These are phyloP conservation scores for Exophiala phaeomuriformis DNA, from an alignment of 2,329 filamentous ascomycete genomes.

Conservation along the genomic window DNA sequence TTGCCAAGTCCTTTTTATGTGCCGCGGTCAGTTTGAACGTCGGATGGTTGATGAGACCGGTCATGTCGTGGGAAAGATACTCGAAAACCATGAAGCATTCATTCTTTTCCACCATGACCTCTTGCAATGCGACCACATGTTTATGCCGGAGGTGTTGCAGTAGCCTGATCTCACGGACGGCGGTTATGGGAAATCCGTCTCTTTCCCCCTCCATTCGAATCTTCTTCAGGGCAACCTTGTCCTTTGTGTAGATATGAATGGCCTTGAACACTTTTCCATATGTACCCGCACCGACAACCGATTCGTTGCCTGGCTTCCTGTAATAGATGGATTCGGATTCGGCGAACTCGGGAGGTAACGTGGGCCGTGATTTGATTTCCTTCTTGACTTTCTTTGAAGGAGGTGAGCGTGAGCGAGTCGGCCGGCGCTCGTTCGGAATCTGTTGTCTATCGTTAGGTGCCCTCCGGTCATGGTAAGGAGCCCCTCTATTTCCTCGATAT, in stretches of 20 bases:
- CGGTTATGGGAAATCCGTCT: slow-evolving; percentile 85
- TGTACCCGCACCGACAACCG: slow-evolving; percentile 88
- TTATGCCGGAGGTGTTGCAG: slow-evolving; percentile 76
- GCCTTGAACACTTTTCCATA: slow-evolving; percentile 95
- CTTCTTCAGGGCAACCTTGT: slow-evolving; percentile 76
- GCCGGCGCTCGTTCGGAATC: slow-evolving; percentile 40
- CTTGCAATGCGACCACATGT: slow-evolving; percentile 75
- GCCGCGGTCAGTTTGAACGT: slow-evolving; percentile 75
- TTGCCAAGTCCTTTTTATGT: slow-evolving; percentile 88
- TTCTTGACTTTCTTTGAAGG: slow-evolving; percentile 61
- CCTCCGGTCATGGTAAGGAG: slow-evolving; percentile 33
- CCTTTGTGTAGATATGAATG: slow-evolving; percentile 83
- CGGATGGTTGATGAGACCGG: slow-evolving; percentile 88
- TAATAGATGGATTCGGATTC: slow-evolving; percentile 85
- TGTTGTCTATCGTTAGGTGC: slow-evolving; percentile 32
- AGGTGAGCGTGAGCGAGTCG: slow-evolving; percentile 42
- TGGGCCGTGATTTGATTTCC: slow-evolving; percentile 63
- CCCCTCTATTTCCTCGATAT: slow-evolving; percentile 30
- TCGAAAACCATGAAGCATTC: slow-evolving; percentile 99
- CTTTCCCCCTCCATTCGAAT: slow-evolving; percentile 91
- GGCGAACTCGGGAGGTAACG: slow-evolving; percentile 63
- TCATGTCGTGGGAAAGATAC: slow-evolving; percentile 92
- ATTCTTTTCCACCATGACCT: slow-evolving; percentile 97
- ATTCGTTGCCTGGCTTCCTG: slow-evolving; percentile 94
- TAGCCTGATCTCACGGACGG: slow-evolving; percentile 83